Base-by-base conservation (phyloP, 2,329 filamentous ascomycete genomes). In the Pseudovirgaria hyperparasitica region DNA sequence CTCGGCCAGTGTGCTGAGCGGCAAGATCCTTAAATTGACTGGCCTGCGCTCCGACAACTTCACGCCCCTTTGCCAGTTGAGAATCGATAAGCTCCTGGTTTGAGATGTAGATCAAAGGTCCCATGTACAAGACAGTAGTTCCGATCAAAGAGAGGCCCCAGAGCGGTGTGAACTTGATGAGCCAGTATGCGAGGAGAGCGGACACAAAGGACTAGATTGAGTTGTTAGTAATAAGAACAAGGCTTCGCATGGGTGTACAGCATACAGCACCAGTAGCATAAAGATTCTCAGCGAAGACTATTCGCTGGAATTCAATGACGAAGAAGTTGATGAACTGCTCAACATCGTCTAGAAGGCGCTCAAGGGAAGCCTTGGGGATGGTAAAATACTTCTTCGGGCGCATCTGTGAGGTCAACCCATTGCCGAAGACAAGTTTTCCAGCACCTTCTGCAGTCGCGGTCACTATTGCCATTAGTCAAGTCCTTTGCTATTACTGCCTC, bases 311-410 rank as follows among this genome's bases (percentile, higher is more conserved):
- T 48, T 77, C 72, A 36, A 77, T 74, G 39, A 76, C 62, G 52
- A 76, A 72, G 56, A 77, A 77, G 58, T 76, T 75, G 54, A 70
- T 60, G 28, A 77, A 57, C 54, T 76, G 70, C 48, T 72, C 69
- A 9, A 73, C 46, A 46, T 76, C 72, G 37, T 72, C 71, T 25
- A 72, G 54, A 13, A 70, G 52, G 31, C 63, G 66, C 49, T 76
- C 72, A 19, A 75, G 59, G 25, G 67, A 70, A 40, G 75, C 72
- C 47, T 71, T 70, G 19, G 70, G 69, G 32, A 77, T 66, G 25
- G 66, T 73, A 57, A 72, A 76, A 62, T 77, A 77, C 46, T 68
- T 67, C 44, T 62, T 63, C 14, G 72, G 72, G 32, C 72, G 63
- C 55, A 76, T 65, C 36, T 70, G 68, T 39, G 65, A 67, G 27